A percentile compares a stretch with the other conserved stretches of the same genome.
Conservation (phyloP, 345 rosid genomes). For the Salix suchowensis region DNA sequence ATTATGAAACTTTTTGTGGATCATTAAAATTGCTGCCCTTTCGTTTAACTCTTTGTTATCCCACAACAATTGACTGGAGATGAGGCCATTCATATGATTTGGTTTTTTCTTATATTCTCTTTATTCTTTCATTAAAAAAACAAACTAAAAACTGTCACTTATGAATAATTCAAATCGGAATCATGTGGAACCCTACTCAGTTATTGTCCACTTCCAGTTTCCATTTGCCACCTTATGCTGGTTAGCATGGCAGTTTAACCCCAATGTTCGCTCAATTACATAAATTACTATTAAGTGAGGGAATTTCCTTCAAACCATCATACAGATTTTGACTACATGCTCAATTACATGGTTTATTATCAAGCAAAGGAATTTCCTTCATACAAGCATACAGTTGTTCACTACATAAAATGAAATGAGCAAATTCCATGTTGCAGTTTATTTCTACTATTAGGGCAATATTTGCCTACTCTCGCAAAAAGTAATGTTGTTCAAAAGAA, state of each 20-base stretch:
- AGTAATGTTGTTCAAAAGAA: not conserved
- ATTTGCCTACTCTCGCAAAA: not conserved
- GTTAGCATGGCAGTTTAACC: not conserved
- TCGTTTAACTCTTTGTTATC: not conserved
- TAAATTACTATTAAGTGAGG: not conserved
- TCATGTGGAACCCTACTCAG: not conserved
- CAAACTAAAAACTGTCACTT: not conserved
- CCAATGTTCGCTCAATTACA: not conserved
- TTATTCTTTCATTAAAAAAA: not conserved
- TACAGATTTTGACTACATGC: not conserved
- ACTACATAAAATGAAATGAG: not conserved
- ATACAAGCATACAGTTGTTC: not conserved
- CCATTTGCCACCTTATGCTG: not conserved
- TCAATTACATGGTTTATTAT: not conserved
- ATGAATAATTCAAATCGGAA: not conserved
- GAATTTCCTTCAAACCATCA: not conserved
- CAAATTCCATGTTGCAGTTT: not conserved
- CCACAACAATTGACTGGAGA: not conserved
- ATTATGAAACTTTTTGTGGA: too few species aligned
- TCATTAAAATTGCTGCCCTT: not conserved
- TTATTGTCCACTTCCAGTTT: not conserved
- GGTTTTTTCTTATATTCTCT: not conserved
- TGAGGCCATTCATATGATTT: not conserved
- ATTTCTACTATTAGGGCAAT: too few species aligned
- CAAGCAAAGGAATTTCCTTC: not conserved